phyloP scores from a whole-genome alignment of 768 basidiomycete species.

The Mycena kentingensis region DNA sequence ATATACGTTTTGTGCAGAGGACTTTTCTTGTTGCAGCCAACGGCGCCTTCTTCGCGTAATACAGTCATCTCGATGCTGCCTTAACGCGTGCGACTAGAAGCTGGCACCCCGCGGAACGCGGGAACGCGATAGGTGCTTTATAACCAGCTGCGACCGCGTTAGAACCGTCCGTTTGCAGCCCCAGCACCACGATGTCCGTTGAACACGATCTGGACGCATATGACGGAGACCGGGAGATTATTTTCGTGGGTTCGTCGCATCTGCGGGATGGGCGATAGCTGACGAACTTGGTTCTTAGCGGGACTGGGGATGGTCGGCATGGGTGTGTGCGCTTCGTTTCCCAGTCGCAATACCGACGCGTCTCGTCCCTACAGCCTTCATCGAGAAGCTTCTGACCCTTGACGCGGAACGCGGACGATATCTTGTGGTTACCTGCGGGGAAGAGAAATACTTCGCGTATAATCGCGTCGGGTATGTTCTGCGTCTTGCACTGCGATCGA shows the following conservation, averaged over 20 bases:
- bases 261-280: background rate
- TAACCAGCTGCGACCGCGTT: too few relatives aligned
- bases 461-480: slow-evolving; percentile 48
- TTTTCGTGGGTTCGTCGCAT: slow-evolving; percentile 30
- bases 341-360: background rate
- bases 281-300: slow-evolving; percentile 36
- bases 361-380: slow-evolving; percentile 49
- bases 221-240: slow-evolving; percentile 23
- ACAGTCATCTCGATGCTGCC: too few relatives aligned
- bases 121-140: too few relatives aligned
- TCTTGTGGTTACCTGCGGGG: slow-evolving; percentile 60
- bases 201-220: background rate
- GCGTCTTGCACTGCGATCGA: background rate
- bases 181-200: too few relatives aligned
- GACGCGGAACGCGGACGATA: slow-evolving; percentile 49
- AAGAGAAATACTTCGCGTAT: slow-evolving; percentile 56
- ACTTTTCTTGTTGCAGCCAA: too few relatives aligned
- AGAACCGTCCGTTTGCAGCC: too few relatives aligned
- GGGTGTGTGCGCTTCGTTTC: slow-evolving; percentile 33
- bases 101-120: too few relatives aligned
- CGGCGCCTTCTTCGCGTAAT: too few relatives aligned
- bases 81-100: too few relatives aligned
- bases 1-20: too few relatives aligned
- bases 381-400: slow-evolving; percentile 65
- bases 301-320: slow-evolving; percentile 68